Evolutionary conservation across 192 early-diverging fungal genomes (phyloP).

Genomic region (Backusella parvicylindrica): DNA sequence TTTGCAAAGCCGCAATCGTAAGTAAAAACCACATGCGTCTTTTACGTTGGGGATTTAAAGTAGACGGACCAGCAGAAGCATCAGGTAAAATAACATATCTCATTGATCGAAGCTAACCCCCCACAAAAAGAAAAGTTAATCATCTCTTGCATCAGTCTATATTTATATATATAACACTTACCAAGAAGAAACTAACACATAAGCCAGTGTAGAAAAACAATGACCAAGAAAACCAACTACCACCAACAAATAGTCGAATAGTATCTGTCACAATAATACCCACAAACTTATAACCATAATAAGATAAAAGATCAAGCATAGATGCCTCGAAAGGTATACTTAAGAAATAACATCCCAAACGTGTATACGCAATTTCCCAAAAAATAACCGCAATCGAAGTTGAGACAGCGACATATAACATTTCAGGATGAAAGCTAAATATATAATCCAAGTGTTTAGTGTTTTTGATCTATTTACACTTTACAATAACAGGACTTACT

Average conservation of each 20-base stretch:
- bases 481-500: too few relatives aligned
- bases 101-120: constrained; percentile 62
- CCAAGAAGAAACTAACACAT: constrained; percentile 85
- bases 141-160: too few relatives aligned
- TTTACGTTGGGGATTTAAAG: constrained; percentile 64
- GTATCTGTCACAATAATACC: constrained; percentile 54
- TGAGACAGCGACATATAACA: constrained; percentile 79
- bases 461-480: too few relatives aligned
- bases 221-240: constrained; percentile 57
- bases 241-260: constrained; percentile 43
- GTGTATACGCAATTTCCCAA: constrained; percentile 81
- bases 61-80: constrained; percentile 56
- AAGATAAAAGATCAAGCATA: constrained; percentile 85
- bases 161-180: constrained; percentile 30
- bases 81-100: constrained; percentile 71
- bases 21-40: constrained; percentile 87
- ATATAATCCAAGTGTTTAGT: too few relatives aligned
- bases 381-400: constrained; percentile 77
- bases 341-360: constrained; percentile 83
- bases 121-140: too few relatives aligned
- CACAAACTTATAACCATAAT: constrained; percentile 95
- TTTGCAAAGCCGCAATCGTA: constrained; percentile 76
- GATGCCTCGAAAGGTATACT: constrained; percentile 78
- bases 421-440: constrained; percentile 83
- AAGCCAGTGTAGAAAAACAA: constrained; percentile 73